Evolutionary conservation across 108 stramenopile species (phyloP), one percentile per base, ranked within the genome.

Genomic region (Craspedostauros australis): DNA sequence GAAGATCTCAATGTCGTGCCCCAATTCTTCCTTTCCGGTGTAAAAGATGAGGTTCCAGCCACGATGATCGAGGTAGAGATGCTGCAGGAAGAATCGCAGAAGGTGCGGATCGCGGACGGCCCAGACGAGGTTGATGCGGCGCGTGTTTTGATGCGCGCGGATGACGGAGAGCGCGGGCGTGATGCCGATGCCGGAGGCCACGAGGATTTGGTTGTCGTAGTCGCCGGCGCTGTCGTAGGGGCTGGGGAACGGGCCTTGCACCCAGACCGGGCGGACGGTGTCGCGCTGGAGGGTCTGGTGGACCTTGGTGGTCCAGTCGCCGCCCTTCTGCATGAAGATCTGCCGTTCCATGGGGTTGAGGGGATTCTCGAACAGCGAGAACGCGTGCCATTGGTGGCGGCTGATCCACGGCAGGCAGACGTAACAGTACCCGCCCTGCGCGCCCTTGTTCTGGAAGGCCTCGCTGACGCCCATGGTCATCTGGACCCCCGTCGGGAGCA

Each of bases 31-130:
- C 21, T 71, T 71, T 11, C 77, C 77, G 14, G 77, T 79, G 60
- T 79, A 79, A 33, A 71, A 79, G 27, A 79, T 67, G 0, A 74
- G 41, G 45, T 63, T 63, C 46, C 61, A 66, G 16, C 68, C 76
- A 21, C 61, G 30, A 31, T 77, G 56, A 46, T 71, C 65, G 7
- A 77, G 53, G 14, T 60, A 59, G 11, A 60, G 20, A 44, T 73
- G 67, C 9, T 68, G 55, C 37, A 77, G 39, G 36, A 77, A 70
- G 46, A 77, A 77, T 28, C 62, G 66, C 18, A 79, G 60, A 38
- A 79, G 43, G 37, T 54, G 47, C 15, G 36, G 45, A 44, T 79
- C 77, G n/a, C 77, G 58, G 1, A 58, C 58, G 0, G 44, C 55
- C 77, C 77, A 79, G 26, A 79, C 40, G 15, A 79, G 43, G 38